A percentile compares a stretch with the other conserved stretches of the same genome.
These are phyloP conservation scores for Zoysia matrella DNA, from an alignment of 202 grass and related monocot genomes.

Conservation along the genomic window DNA sequence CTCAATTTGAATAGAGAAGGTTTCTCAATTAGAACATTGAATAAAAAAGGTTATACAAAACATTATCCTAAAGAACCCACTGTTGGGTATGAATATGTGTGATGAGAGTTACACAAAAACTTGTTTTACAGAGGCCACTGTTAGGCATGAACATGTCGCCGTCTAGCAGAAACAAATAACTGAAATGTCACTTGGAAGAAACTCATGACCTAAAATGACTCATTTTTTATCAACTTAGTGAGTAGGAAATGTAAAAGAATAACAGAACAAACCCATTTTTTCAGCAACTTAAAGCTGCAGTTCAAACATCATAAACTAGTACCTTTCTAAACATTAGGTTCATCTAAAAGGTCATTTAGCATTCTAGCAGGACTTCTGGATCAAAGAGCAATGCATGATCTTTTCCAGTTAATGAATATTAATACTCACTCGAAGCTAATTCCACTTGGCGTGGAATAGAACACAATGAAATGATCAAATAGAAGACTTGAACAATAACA, in stretches of 20 bases:
- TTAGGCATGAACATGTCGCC: conserved; percentile 24
- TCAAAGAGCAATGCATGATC: conserved; percentile 6
- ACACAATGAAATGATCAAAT: conserved; percentile 10
- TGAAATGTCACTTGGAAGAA: conserved; percentile 15
- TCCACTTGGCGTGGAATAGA: neutral
- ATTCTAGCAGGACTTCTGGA: conserved; percentile 20
- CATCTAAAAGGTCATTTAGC: conserved; percentile 1
- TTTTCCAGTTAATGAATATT: conserved; percentile 19
- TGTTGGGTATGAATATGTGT: conserved; percentile 20
- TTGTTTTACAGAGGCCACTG: neutral
- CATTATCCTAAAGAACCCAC: neutral
- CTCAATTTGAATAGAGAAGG: neutral
- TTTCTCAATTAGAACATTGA: neutral
- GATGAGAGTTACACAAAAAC: neutral
- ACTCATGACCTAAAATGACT: neutral
- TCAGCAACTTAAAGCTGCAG: neutral
- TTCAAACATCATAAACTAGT: conserved; percentile 20
- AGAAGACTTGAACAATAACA: conserved; percentile 3
- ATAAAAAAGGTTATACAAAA: neutral
- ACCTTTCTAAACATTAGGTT: conserved; percentile 14
- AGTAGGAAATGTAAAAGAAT: neutral
- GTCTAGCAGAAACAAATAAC: neutral
- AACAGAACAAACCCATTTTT: neutral
- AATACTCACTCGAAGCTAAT: conserved; percentile 8
- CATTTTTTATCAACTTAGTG: conserved; percentile 23